phyloP scores from a whole-genome alignment of 148 eudicot genomes.

The Pouteria glomerata region DNA sequence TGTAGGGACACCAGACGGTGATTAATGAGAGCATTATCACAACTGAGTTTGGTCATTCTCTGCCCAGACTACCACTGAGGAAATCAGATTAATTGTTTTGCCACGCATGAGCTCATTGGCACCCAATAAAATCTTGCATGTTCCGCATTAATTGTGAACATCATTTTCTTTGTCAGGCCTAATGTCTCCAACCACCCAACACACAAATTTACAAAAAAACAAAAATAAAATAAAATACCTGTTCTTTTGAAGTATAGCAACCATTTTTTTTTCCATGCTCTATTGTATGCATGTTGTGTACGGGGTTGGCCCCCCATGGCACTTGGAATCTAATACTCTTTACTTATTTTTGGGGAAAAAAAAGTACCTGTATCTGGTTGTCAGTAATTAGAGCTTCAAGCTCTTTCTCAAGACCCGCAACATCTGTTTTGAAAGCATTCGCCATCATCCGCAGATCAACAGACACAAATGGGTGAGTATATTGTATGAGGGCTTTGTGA shows the following conservation, averaged over 20 bases:
- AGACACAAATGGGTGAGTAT: constrained; percentile 83
- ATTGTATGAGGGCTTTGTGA: constrained; percentile 90
- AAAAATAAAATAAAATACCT: neutral
- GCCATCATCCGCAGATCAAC: constrained; percentile 96
- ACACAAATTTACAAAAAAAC: neutral
- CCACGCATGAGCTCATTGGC: neutral
- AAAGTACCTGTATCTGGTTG: constrained; percentile 80
- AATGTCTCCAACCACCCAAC: neutral
- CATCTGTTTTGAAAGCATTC: constrained; percentile 71
- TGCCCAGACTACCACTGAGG: neutral
- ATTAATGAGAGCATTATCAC: neutral
- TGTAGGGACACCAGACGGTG: constrained; percentile 24
- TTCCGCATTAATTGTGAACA: neutral
- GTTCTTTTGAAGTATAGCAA: no score
- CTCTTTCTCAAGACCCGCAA: constrained; percentile 72
- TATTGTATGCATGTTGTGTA: no score
- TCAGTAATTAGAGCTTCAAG: constrained; percentile 82
- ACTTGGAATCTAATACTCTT: no score
- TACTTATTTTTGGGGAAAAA: no score
- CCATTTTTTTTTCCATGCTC: no score
- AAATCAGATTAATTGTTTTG: neutral
- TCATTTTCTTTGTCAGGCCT: neutral
- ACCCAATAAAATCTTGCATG: neutral
- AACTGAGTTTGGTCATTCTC: neutral
- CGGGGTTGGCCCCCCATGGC: no score